These are phyloP conservation scores for Calcarisporium arbuscula DNA, from an alignment of 2,329 filamentous ascomycete species.

Conservation along the genomic window DNA sequence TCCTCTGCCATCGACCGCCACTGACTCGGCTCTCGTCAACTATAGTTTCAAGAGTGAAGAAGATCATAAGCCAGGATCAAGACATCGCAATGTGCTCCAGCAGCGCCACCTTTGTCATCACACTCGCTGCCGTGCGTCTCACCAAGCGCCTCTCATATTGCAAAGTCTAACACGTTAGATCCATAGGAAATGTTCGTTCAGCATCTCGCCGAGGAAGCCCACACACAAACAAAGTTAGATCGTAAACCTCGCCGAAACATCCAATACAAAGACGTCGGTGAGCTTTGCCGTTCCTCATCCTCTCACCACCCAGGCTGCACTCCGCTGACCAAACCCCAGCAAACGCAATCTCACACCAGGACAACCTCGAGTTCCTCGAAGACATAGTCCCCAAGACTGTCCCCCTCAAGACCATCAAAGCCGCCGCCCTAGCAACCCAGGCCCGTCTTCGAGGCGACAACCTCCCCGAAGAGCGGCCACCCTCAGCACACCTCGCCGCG, in stretches of 20 bases:
- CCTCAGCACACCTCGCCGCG: conserved; percentile 10
- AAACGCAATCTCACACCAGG: conserved; percentile 76
- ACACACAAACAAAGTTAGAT: conserved; percentile 85
- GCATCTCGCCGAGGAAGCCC: conserved; percentile 76
- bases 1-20: conserved; percentile 1
- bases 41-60: conserved; percentile 87
- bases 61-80: conserved; percentile 83
- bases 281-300: conserved; percentile 15
- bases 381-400: conserved; percentile 86
- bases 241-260: conserved; percentile 88
- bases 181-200: conserved; percentile 91
- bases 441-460: conserved; percentile 37
- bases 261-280: conserved; percentile 91
- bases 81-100: conserved; percentile 84
- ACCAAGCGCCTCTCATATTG: not conserved
- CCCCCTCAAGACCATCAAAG: conserved; percentile 73
- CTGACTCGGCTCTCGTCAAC: conserved; percentile 2
- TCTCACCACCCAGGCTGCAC: not conserved
- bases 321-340: conserved; percentile 42
- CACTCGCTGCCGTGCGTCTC: conserved; percentile 68
- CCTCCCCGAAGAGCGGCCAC: conserved; percentile 19
- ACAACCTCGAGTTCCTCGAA: conserved; percentile 90
- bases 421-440: conserved; percentile 45
- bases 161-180: conserved; percentile 5
- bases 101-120: conserved; percentile 90